These are phyloP conservation scores for Fusarium concolor DNA, from an alignment of 2,329 filamentous ascomycete species.

Conservation along the genomic window DNA sequence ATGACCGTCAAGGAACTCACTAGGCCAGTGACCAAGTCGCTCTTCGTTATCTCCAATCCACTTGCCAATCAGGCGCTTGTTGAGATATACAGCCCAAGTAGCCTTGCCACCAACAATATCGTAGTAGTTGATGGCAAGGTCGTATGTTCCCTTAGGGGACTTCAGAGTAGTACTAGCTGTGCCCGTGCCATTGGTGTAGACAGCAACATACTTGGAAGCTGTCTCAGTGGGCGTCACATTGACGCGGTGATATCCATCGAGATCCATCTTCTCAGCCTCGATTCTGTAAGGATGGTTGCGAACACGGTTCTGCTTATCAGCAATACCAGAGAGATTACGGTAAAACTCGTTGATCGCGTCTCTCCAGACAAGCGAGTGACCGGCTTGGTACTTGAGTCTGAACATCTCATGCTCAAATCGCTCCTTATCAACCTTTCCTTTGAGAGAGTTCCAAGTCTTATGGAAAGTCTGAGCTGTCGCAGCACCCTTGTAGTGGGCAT, in stretches of 20 bases:
- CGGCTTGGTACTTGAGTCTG: conserved; percentile 73
- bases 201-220: conserved; percentile 57
- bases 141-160: conserved; percentile 61
- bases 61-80: conserved; percentile 62
- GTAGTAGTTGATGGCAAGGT: conserved; percentile 75
- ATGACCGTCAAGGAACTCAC: conserved; percentile 71
- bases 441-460: conserved; percentile 63
- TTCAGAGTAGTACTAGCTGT: conserved; percentile 16
- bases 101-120: conserved; percentile 70
- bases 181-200: conserved; percentile 19
- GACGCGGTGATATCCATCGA: conserved; percentile 67
- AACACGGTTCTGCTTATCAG: conserved; percentile 67
- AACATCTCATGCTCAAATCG: conserved; percentile 69
- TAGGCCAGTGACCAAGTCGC: conserved; percentile 67
- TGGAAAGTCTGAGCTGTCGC: conserved; percentile 70
- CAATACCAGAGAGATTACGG: conserved; percentile 64
- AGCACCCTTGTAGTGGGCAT: conserved; percentile 70
- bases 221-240: conserved; percentile 68
- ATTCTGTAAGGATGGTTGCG: conserved; percentile 73
- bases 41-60: conserved; percentile 73
- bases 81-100: conserved; percentile 66
- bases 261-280: conserved; percentile 73
- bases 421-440: conserved; percentile 68
- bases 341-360: conserved; percentile 76
- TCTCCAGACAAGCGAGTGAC: conserved; percentile 77